Evolutionary conservation across 148 eudicot species (phyloP).

Genomic region (Pharnaceum exiguum): DNA sequence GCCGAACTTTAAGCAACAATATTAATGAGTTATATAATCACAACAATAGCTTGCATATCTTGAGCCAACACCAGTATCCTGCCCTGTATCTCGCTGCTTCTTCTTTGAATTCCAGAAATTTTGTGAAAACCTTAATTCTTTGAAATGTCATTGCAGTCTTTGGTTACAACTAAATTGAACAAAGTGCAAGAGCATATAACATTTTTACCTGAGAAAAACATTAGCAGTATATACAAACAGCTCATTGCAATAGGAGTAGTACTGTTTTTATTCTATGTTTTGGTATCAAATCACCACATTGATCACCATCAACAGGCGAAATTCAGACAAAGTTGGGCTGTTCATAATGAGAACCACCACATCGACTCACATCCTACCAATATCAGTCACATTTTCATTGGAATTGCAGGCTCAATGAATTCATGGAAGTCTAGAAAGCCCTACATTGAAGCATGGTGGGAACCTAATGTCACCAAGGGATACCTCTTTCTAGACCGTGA

Average conservation of each 20-base stretch:
- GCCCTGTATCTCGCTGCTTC: no score
- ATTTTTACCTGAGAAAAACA: constrained; percentile 2
- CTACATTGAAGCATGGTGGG: constrained; percentile 68
- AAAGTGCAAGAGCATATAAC: constrained; percentile 18
- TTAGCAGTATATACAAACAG: constrained; percentile 25
- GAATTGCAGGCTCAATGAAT: constrained; percentile 38
- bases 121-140: background rate
- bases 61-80: no score
- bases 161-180: background rate
- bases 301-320: constrained; percentile 9
- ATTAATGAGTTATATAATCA: no score
- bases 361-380: constrained; percentile 26
- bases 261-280: constrained; percentile 25
- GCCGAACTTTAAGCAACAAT: no score
- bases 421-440: constrained; percentile 31
- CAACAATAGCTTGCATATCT: no score
- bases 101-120: no score
- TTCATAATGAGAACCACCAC: background rate
- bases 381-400: constrained; percentile 47
- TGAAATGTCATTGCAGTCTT: constrained; percentile 22
- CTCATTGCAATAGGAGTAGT: constrained; percentile 12
- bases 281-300: constrained; percentile 18
- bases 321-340: background rate
- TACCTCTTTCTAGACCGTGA: constrained; percentile 45
- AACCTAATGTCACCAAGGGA: constrained; percentile 42